Base-by-base conservation (phyloP, 2,329 filamentous ascomycete species). In the Aspergillus brasiliensis region DNA sequence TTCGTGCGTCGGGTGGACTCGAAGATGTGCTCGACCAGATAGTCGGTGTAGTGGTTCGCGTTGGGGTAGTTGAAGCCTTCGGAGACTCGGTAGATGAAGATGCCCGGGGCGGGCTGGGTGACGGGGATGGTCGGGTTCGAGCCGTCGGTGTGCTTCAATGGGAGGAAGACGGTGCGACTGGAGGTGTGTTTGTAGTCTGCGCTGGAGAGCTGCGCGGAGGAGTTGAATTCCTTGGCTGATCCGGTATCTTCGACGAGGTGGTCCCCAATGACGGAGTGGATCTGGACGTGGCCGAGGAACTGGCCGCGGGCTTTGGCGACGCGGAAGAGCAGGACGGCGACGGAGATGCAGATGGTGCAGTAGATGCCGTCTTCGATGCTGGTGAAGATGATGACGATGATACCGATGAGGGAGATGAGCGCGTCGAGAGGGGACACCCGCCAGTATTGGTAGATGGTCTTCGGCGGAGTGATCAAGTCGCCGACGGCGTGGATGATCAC, bases 11-110 rank as follows among this genome's bases (percentile, higher is more conserved):
- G 87, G 2, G 93, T 96, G 61, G 88, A 79, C 46, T 81, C 75
- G 65, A 89, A 89, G 51, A 96, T 86, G 67, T 87, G 85, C 2
- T 83, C 78, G 2, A 87, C 85, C 51, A 96, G 82, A 69, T 91
- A 86, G 70, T 97, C 92, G 59, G 97, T 86, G 64, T 96, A 92
- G 73, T 91, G 88, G 70, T 91, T 91, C 23, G 92, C 92, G 68
- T 97, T 99, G 62, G 94, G 92, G 71, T 98, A 99, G 78, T 95
- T 96, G 83, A 96, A 97, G 46, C 93, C 91, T 78, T 98, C 94
- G 0, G 90, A 88, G 75, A 96, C 97, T 46, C 94, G 88, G 80
- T 96, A 98, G 71, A 98, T 96, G 78, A 98, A 96, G 65, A 99
- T 84, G 53, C 95, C 95, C 0, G 94, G 94, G 69, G 95, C 91